These are phyloP conservation scores for Circinella umbellata DNA, from an alignment of 371 early-diverging fungal species.

Conservation along the genomic window DNA sequence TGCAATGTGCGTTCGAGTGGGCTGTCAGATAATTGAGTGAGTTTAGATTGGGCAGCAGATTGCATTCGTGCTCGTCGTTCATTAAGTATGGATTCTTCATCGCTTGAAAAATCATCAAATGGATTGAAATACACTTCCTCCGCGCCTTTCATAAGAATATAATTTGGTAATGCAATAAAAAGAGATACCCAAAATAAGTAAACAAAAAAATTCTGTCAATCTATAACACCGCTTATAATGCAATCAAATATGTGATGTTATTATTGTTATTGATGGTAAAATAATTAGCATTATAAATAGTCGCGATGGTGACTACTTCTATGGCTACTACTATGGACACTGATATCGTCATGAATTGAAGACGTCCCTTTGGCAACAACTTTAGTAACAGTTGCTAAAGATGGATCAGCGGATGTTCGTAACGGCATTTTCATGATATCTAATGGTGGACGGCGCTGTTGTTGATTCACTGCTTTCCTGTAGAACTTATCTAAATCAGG, in stretches of 20 bases:
- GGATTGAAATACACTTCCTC: constrained; percentile 35
- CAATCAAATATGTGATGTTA: neutral
- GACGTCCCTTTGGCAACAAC: neutral
- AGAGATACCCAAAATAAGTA: no score
- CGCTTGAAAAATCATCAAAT: constrained; percentile 44
- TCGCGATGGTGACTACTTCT: no score
- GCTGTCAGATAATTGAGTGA: constrained; percentile 19
- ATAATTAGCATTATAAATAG: no score
- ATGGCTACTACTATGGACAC: neutral
- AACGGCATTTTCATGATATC: constrained; percentile 4
- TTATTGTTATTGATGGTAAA: neutral
- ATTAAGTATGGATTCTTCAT: constrained; percentile 27
- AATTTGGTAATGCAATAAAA: neutral
- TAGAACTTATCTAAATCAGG: constrained; percentile 7
- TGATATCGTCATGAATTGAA: neutral
- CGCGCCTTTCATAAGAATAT: neutral
- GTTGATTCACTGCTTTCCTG: neutral
- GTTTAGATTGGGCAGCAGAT: neutral
- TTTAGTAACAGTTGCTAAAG: neutral
- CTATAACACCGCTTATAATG: neutral
- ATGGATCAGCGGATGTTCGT: constrained; percentile 1
- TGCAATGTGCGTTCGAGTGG: constrained; percentile 35
- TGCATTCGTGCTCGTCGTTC: constrained; percentile 24
- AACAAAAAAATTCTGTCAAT: no score
- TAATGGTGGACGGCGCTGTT: neutral